Evolutionary conservation across 75 land plant species (phyloP).

Genomic region (Cupressus sempervirens): DNA sequence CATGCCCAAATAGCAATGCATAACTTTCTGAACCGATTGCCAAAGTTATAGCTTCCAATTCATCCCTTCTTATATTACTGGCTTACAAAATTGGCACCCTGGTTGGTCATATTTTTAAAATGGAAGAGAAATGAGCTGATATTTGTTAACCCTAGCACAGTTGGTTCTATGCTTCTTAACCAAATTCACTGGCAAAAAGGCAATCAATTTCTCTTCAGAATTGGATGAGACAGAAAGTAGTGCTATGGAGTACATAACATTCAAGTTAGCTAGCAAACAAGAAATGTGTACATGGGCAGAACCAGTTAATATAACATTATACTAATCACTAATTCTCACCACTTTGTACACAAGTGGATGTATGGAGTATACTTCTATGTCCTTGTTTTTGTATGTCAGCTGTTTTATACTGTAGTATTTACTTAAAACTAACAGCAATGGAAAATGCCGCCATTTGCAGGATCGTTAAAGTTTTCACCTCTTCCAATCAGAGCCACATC

Average conservation of each 20-base stretch:
- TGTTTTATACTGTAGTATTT: not conserved
- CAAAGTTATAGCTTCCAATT: no score
- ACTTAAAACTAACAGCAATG: not conserved
- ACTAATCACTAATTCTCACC: not conserved
- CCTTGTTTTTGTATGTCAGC: not conserved
- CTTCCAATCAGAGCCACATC: constrained; percentile 36
- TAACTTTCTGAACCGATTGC: no score
- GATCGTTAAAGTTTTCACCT: constrained; percentile 26
- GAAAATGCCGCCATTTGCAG: constrained; percentile 14
- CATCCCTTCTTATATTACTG: no score
- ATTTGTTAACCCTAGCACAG: no score
- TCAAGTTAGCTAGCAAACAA: not conserved
- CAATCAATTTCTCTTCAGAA: no score
- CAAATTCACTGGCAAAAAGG: no score
- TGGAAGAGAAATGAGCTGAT: no score
- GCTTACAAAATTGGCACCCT: no score
- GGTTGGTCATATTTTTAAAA: no score
- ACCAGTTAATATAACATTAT: not conserved
- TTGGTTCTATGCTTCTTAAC: no score
- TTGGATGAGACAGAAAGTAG: not conserved
- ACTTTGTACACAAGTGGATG: not conserved
- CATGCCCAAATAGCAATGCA: no score
- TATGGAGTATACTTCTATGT: not conserved
- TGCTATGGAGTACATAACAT: not conserved
- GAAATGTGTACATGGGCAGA: not conserved